Percentiles rank a stretch among this genome's conserved stretches.
Evolutionary conservation across 2,329 filamentous ascomycete species (phyloP).

Genomic region (Myriosclerotinia duriaeana): DNA sequence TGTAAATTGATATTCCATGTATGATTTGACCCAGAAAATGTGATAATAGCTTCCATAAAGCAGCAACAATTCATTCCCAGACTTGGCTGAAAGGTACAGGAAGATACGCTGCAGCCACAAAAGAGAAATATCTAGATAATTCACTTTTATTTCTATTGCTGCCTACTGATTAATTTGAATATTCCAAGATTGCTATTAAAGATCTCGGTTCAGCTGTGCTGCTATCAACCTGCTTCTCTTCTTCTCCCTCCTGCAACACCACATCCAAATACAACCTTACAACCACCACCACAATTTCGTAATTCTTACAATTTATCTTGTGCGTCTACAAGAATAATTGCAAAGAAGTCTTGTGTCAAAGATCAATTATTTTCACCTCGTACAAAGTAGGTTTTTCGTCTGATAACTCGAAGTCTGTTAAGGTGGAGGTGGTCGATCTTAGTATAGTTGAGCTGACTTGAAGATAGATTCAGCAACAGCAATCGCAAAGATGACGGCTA

Average conservation of each 20-base stretch:
- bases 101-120: neutral
- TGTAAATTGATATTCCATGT: neutral
- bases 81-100: neutral
- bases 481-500: conserved; percentile 10
- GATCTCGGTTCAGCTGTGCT: neutral
- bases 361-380: neutral
- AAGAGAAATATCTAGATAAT: conserved; percentile 8
- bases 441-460: neutral
- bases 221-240: neutral
- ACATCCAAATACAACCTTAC: neutral
- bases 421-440: neutral
- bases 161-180: neutral
- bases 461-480: neutral
- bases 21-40: neutral
- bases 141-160: neutral
- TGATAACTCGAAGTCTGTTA: neutral
- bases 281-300: neutral
- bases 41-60: neutral
- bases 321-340: neutral
- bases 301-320: neutral
- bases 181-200: neutral
- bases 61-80: neutral
- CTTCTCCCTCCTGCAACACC: neutral
- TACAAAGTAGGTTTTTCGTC: neutral
- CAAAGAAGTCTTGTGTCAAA: neutral